A percentile compares a stretch with the other conserved stretches of the same genome.
phyloP scores from a whole-genome alignment of 352 stramenopile species.

The Pythium volutum region DNA sequence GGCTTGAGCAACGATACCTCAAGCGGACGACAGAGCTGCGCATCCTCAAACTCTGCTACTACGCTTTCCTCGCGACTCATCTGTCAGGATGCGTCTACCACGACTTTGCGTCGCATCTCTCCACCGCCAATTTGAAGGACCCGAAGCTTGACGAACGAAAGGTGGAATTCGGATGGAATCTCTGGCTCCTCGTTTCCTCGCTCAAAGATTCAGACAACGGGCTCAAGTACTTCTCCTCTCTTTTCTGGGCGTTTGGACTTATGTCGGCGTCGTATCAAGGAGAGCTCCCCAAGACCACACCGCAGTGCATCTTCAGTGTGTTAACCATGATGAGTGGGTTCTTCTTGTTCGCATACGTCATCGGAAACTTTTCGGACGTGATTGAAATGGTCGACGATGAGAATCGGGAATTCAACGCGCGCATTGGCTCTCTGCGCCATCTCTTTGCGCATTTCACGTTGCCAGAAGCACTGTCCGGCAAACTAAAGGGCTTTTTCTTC shows the following conservation, averaged over 20 bases:
- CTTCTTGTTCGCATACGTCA: constrained; percentile 50
- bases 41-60: constrained; percentile 49
- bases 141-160: constrained; percentile 7
- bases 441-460: constrained; percentile 43
- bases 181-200: constrained; percentile 31
- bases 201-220: constrained; percentile 22
- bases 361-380: constrained; percentile 49
- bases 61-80: constrained; percentile 45
- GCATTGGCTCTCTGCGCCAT: constrained; percentile 41
- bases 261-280: constrained; percentile 44
- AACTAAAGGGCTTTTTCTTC: constrained; percentile 51
- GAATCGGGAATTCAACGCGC: constrained; percentile 52
- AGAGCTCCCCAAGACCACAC: constrained; percentile 34
- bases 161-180: constrained; percentile 40
- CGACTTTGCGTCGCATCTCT: constrained; percentile 45
- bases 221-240: constrained; percentile 31
- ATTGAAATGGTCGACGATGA: constrained; percentile 48
- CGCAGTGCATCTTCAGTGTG: constrained; percentile 39
- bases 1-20: constrained; percentile 44
- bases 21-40: constrained; percentile 43
- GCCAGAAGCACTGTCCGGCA: constrained; percentile 26
- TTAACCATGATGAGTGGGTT: constrained; percentile 41
- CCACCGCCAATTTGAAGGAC: constrained; percentile 27
- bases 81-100: constrained; percentile 48
- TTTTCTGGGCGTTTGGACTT: constrained; percentile 45